Percentiles rank a stretch among this genome's conserved stretches.
These are phyloP conservation scores for Aspergillus candidus DNA, from an alignment of 2,329 filamentous ascomycete genomes.

Conservation along the genomic window DNA sequence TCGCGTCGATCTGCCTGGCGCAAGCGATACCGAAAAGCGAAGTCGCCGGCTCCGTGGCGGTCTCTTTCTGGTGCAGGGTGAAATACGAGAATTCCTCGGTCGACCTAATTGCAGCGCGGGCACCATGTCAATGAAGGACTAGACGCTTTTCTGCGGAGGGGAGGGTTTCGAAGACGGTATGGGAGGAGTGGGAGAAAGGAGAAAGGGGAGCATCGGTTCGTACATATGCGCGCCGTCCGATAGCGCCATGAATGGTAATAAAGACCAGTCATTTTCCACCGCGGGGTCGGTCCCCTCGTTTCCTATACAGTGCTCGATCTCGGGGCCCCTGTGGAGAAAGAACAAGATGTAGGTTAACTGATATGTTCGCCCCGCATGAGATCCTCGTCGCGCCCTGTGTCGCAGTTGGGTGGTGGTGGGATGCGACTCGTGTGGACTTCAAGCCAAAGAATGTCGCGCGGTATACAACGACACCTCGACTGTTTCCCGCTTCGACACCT, in stretches of 20 bases:
- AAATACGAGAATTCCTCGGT: slow-evolving; percentile 99
- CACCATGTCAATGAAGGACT: slow-evolving; percentile 7
- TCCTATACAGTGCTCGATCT: slow-evolving; percentile 90
- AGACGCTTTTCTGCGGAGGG: slow-evolving; percentile 2
- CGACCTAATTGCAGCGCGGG: slow-evolving; percentile 47
- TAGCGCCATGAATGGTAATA: slow-evolving; percentile 94
- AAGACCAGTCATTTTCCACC: slow-evolving; percentile 76
- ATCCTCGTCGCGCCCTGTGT: not conserved
- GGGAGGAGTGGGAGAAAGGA: slow-evolving; percentile 1
- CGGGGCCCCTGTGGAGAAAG: slow-evolving; percentile 60
- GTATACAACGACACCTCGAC: too few relatives aligned
- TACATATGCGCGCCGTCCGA: slow-evolving; percentile 93
- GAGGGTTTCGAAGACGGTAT: not conserved
- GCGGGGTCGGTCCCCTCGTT: slow-evolving; percentile 72
- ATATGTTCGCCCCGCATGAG: not conserved
- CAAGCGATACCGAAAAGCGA: slow-evolving; percentile 95
- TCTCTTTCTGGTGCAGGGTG: slow-evolving; percentile 63
- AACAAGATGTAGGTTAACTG: slow-evolving; percentile 1
- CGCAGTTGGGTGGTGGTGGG: not conserved
- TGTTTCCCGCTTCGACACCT: too few relatives aligned
- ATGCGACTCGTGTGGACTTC: too few relatives aligned
- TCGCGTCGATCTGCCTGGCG: slow-evolving; percentile 81
- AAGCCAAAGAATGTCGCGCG: too few relatives aligned
- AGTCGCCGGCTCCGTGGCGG: slow-evolving; percentile 51
- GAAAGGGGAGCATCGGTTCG: slow-evolving; percentile 27